Conservation (phyloP, 2,329 filamentous ascomycete species). For the Mycosphaerelloides madeirae region DNA sequence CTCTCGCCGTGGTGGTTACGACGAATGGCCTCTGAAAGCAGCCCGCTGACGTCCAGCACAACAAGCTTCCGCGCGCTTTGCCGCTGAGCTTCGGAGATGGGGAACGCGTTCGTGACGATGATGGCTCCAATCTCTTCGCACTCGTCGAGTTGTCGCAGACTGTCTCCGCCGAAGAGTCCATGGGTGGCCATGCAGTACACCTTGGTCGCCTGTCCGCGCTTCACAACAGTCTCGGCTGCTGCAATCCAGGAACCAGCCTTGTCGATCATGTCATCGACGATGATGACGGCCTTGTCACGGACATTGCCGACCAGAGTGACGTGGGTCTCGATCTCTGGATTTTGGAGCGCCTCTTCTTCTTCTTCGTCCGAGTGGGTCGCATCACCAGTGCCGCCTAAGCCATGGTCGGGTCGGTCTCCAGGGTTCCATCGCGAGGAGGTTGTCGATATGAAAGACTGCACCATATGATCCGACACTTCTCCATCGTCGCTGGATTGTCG, state of each 20-base stretch:
- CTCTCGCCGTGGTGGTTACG: conserved; percentile 95
- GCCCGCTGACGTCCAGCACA: conserved; percentile 79
- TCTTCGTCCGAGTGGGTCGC: conserved; percentile 80
- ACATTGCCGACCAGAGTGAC: conserved; percentile 98
- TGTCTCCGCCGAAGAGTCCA: conserved; percentile 86
- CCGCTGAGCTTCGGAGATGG: conserved; percentile 71
- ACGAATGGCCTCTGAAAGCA: conserved; percentile 87
- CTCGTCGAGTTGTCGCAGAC: conserved; percentile 80
- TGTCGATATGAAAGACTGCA: conserved; percentile 73
- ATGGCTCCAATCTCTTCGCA: conserved; percentile 93
- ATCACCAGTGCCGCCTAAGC: conserved; percentile 78
- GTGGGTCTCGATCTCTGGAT: conserved; percentile 81
- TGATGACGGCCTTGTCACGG: conserved; percentile 78
- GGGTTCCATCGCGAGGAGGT: conserved; percentile 62
- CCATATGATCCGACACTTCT: conserved; percentile 75
- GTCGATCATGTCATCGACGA: conserved; percentile 99
- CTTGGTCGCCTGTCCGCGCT: conserved; percentile 82
- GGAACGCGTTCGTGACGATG: conserved; percentile 95
- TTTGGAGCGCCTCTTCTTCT: conserved; percentile 82
- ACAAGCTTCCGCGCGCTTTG: conserved; percentile 75
- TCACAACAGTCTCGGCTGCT: conserved; percentile 92
- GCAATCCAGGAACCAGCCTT: conserved; percentile 96
- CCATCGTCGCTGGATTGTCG: conserved; percentile 43
- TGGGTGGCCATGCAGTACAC: conserved; percentile 98
- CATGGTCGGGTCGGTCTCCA: conserved; percentile 35